These are phyloP conservation scores for Lignosus rhinocerotis DNA, from an alignment of 1,284 basidiomycete genomes.

Conservation along the genomic window DNA sequence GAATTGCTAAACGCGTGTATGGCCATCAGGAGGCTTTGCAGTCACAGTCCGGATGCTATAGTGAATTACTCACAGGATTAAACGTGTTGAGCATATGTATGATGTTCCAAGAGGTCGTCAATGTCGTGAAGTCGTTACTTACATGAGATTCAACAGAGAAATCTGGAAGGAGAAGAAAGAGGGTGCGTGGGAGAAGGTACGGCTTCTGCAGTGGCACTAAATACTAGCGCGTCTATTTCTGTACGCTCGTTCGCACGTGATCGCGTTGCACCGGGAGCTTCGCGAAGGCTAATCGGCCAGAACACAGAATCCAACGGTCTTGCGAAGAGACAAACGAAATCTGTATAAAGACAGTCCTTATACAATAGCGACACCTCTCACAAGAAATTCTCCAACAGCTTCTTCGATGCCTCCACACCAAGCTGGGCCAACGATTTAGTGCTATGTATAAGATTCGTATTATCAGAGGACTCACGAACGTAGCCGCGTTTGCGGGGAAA, in stretches of 20 bases:
- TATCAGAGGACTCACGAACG: slow-evolving; percentile 76
- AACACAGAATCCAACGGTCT: background rate
- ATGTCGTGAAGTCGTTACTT: slow-evolving; percentile 22
- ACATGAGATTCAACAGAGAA: slow-evolving; percentile 3
- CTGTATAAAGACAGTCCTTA: background rate
- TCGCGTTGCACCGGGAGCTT: slow-evolving; percentile 7
- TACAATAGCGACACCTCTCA: slow-evolving; percentile 6
- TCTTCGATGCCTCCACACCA: slow-evolving; percentile 34
- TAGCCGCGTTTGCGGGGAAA: slow-evolving; percentile 95
- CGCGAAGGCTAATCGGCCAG: background rate
- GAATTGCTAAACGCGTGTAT: background rate
- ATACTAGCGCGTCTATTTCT: slow-evolving; percentile 5
- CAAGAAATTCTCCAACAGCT: slow-evolving; percentile 30
- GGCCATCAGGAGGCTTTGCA: background rate
- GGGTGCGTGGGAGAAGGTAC: slow-evolving; percentile 8
- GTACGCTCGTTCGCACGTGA: slow-evolving; percentile 11
- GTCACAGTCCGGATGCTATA: background rate
- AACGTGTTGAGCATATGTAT: slow-evolving; percentile 6
- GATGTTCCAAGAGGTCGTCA: slow-evolving; percentile 9
- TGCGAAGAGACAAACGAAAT: background rate
- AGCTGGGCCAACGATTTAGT: slow-evolving; percentile 21
- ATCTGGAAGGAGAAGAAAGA: background rate
- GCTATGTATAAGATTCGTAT: background rate
- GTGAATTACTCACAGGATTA: slow-evolving; percentile 12
- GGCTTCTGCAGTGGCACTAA: slow-evolving; percentile 4